Evolutionary conservation across 1,139 yeast species (phyloP), one percentile per base, ranked within the genome.

Genomic region (Sugiyamaella castrensis): DNA sequence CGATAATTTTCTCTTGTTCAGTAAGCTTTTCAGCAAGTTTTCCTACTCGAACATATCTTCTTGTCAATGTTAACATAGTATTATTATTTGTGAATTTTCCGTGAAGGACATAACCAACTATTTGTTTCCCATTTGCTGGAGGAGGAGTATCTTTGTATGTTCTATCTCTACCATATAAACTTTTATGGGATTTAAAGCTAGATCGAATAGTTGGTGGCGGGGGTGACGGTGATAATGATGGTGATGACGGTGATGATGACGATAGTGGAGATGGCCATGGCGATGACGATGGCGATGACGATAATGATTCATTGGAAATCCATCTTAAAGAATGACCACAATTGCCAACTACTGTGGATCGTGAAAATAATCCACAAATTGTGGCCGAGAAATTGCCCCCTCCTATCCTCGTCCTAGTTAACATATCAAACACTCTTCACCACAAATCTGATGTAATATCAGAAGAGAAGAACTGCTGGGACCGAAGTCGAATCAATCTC

Each of bases 51-150:
- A 83, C 57, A 81, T 86, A 37, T 47, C 63, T 60, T 11, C 88
- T 84, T 24, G 86, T 79, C 49, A 87, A 74, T 4, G 96, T 84
- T 53, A 87, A 72, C 60, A 83, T 81, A 3, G 96, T 86, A 71
- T 91, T 91, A 71, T 89, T 92, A 65, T 81, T 81, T 51, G 84
- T 80, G 70, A 89, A 91, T 33, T 75, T 73, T 53, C 88, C 88
- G 69, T 86, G 87, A 52, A 91, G 67, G 49, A 87, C 82, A 74
- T 89, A 84, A 59, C 81, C 81, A 8, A 73, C 66, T 6, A 64
- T 60, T 46, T 62, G 64, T 55, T 71, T 67, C 26, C 65, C 66
- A 29, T 45, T 27, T 6, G 48, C 43, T n/a, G 40, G 41, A 8
- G 46, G 39, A 4, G 35, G 37, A 8, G 32, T 30, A 27, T 40